Evolutionary conservation across 257 asterid species (phyloP).

Genomic region (Rhazya stricta): DNA sequence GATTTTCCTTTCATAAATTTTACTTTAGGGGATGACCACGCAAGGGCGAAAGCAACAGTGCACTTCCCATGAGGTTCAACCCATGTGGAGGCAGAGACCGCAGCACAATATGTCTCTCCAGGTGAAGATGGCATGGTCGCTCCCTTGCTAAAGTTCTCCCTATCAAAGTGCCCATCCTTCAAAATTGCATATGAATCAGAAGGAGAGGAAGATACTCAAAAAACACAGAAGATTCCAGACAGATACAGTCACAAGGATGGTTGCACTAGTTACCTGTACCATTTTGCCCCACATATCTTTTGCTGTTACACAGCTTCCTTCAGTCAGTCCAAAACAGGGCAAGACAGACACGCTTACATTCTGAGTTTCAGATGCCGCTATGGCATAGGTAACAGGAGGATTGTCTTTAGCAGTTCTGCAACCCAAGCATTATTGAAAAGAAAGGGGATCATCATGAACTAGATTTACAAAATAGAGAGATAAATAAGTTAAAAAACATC

Average conservation of each 20-base stretch:
- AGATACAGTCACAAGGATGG: neutral
- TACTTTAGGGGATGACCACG: constrained; percentile 97
- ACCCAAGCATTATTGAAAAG: constrained; percentile 10
- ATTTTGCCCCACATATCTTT: constrained; percentile 94
- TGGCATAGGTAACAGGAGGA: constrained; percentile 90
- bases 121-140: constrained; percentile 84
- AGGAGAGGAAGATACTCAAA: neutral
- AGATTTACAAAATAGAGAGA: neutral
- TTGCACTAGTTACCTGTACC: constrained; percentile 53
- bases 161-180: constrained; percentile 93
- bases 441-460: neutral
- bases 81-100: constrained; percentile 96
- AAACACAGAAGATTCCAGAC: neutral
- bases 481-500: neutral
- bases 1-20: constrained; percentile 93
- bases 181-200: neutral
- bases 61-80: constrained; percentile 97
- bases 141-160: constrained; percentile 67
- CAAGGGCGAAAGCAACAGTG: constrained; percentile 81
- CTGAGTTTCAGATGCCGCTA: constrained; percentile 97
- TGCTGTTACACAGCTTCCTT: constrained; percentile 80
- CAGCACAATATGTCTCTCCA: constrained; percentile 92
- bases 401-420: constrained; percentile 88
- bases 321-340: constrained; percentile 87
- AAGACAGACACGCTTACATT: constrained; percentile 86